These are phyloP conservation scores for Salix dunnii DNA, from an alignment of 345 rosid genomes.

Conservation along the genomic window DNA sequence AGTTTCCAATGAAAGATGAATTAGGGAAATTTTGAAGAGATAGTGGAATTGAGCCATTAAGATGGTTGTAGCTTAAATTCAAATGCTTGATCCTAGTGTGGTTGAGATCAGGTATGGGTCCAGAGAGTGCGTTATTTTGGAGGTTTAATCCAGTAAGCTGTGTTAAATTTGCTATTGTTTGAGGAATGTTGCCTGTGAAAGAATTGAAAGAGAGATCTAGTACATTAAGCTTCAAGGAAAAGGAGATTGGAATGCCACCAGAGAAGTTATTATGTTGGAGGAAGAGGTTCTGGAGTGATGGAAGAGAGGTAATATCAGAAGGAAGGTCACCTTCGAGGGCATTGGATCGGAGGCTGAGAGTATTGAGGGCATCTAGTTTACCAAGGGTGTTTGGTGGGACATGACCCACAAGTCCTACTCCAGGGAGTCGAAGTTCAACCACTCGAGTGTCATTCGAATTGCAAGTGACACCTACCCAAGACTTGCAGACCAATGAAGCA, in stretches of 20 bases:
- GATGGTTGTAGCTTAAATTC: slow-evolving; percentile 69
- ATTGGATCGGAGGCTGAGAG: slow-evolving; percentile 31
- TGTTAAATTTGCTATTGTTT: slow-evolving; percentile 42
- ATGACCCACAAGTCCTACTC: slow-evolving; percentile 27
- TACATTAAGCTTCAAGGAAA: slow-evolving; percentile 42
- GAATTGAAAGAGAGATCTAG: slow-evolving; percentile 66
- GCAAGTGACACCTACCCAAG: slow-evolving; percentile 40
- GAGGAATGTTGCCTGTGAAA: slow-evolving; percentile 54
- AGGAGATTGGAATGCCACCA: slow-evolving; percentile 23
- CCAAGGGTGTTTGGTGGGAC: slow-evolving; percentile 32
- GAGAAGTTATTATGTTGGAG: slow-evolving; percentile 32
- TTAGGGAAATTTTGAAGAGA: slow-evolving; percentile 59
- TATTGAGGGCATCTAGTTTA: slow-evolving; percentile 30
- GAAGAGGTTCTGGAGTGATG: slow-evolving; percentile 22
- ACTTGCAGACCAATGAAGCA: slow-evolving; percentile 45
- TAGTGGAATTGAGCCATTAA: slow-evolving; percentile 64
- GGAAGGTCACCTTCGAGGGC: slow-evolving; percentile 26
- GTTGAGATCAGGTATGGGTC: slow-evolving; percentile 51
- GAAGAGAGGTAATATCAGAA: slow-evolving; percentile 30
- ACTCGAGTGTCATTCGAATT: slow-evolving; percentile 24
- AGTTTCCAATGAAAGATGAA: slow-evolving; percentile 71
- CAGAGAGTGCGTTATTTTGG: slow-evolving; percentile 57
- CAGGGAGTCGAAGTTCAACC: slow-evolving; percentile 27
- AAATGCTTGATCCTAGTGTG: slow-evolving; percentile 42
- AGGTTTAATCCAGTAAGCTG: slow-evolving; percentile 50